Conservation (phyloP, 176 grass and related monocot genomes). For the barley (Hordeum vulgare) region MorexV3_pseudomolecules_assembly NC_058523.1:547963783-547964282, state of each 20-base stretch:
- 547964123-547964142: too few relatives aligned
- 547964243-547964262: too few relatives aligned
- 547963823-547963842: neutral
- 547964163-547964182: too few relatives aligned
- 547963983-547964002: neutral
- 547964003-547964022: constrained; percentile 6
- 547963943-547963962: constrained; percentile 4
- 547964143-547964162: too few relatives aligned
- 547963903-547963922: neutral
- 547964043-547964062: neutral
- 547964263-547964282: too few relatives aligned
- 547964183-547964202: too few relatives aligned
- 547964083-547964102: too few relatives aligned
- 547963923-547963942: neutral
- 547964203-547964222: too few relatives aligned
- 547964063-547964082: neutral
- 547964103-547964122: too few relatives aligned
- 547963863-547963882: neutral
- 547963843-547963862: neutral
- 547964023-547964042: neutral
- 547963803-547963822: neutral
- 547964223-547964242: too few relatives aligned
- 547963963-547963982: neutral
- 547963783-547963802: neutral
- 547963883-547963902: constrained; percentile 6